These are phyloP conservation scores for Nelumbo lutea DNA, from an alignment of 164 flowering plant species.

Conservation along the genomic window DNA sequence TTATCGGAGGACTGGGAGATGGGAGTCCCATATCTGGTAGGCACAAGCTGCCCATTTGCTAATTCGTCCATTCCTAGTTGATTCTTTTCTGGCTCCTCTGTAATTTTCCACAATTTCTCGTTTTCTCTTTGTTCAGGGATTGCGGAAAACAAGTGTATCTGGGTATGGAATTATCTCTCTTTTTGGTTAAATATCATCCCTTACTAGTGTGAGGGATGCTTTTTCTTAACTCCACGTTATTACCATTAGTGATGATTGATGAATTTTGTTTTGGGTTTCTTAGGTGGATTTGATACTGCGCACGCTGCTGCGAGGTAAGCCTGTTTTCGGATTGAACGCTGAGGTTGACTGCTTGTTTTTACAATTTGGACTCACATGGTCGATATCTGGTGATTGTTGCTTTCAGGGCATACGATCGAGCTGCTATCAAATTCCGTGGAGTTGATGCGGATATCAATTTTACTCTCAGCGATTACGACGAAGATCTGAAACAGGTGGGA, in stretches of 20 bases:
- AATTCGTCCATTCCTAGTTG: not conserved
- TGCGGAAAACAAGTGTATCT: conserved; percentile 84
- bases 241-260: not conserved
- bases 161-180: conserved; percentile 34
- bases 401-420: conserved; percentile 88
- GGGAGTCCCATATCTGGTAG: conserved; percentile 96
- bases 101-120: not conserved
- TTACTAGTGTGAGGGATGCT: not conserved
- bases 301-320: conserved; percentile 79
- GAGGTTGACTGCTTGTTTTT: not conserved
- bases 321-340: not conserved
- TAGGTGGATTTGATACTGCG: conserved; percentile 88
- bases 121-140: conserved; percentile 43
- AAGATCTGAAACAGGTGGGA: conserved; percentile 69
- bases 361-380: not conserved
- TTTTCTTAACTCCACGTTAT: conserved; percentile 4
- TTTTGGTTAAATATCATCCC: not conserved
- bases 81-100: not conserved
- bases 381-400: conserved; percentile 6
- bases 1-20: conserved; percentile 85
- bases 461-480: conserved; percentile 63
- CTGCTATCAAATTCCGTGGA: conserved; percentile 88
- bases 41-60: not conserved
- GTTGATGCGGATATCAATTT: conserved; percentile 92
- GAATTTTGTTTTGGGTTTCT: conserved; percentile 5